These are phyloP conservation scores for Zygoascus tannicola DNA, from an alignment of 805 yeast genomes.

Conservation along the genomic window DNA sequence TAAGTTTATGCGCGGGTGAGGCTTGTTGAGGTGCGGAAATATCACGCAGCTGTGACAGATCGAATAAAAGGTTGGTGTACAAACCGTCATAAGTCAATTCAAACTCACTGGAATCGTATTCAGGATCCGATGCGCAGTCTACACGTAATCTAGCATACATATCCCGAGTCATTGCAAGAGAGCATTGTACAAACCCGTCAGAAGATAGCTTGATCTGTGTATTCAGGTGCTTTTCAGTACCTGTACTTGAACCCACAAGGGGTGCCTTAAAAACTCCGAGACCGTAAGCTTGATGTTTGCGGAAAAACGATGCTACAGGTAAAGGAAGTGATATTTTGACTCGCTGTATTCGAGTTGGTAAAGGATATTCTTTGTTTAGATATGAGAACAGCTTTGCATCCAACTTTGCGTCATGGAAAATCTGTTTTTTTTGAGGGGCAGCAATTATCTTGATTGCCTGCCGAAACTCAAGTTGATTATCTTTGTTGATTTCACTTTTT, in stretches of 20 bases:
- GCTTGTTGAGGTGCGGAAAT: background rate
- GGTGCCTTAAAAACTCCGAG: background rate
- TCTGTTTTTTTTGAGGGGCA: background rate
- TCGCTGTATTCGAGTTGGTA: background rate
- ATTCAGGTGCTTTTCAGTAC: background rate
- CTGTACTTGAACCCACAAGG: background rate
- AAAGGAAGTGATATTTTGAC: background rate
- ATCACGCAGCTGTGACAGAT: background rate
- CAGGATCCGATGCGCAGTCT: background rate
- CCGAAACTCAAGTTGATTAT: too few species aligned
- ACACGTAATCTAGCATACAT: background rate
- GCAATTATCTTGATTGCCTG: background rate
- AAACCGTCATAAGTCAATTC: background rate
- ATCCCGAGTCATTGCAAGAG: constrained; percentile 2
- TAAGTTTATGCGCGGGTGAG: background rate
- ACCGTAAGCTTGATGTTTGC: background rate
- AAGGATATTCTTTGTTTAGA: background rate
- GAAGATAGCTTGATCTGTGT: background rate
- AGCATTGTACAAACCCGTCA: background rate
- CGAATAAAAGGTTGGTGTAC: background rate
- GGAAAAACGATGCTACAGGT: background rate
- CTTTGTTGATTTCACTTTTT: too few species aligned
- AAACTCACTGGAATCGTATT: background rate
- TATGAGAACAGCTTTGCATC: background rate
- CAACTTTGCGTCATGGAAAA: background rate